Base-by-base conservation (phyloP, 2,329 filamentous ascomycete genomes). In the Cytospora piceae region DNA sequence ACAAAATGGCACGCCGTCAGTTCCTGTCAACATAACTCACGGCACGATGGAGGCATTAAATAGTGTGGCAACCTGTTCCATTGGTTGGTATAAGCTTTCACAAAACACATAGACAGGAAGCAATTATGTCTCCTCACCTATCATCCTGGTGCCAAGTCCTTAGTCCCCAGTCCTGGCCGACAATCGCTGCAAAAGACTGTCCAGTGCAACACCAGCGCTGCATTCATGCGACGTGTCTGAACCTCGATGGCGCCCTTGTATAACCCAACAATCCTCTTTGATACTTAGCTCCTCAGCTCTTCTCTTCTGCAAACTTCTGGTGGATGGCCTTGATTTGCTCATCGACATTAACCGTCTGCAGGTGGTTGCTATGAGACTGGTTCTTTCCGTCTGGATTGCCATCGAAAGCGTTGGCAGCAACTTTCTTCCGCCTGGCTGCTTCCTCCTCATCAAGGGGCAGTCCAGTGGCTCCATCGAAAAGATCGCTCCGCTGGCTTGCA, bases 401-500 rank as follows among this genome's bases (percentile, higher is more conserved):
- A 73, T 92, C 90, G 73, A 90, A 90, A 63, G 85, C 86, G 65
- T 81, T 80, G 69, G 72, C 72, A 37, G 91, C 91, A 20, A 90
- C 87, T 73, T 89, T 89, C 82, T 96, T 97, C 73, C 92, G 84
- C 67, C 92, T 83, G 14, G 87, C 87, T 62, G 87, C 80, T 73
- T 92, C 91, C 75, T 96, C 93, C 70, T 92, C 88, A 4, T 88
- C 85, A 39, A 93, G 77, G 1, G 87, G 82, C 70, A 89, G 83
- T 1, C 90, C 90, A 0, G 89, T 89, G 20, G 86, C 83, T 1
- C 85, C 82, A 71, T 97, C 94, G 71, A 97, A 97, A 22, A 97
- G 86, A 73, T 97, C 94, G 70, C 86, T 90, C 56, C 94, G 87
- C 77, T 96, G 92, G 70, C 92, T 94, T 29, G 94, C 93, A 60